These are phyloP conservation scores for Chytriomyces confervae DNA, from an alignment of 192 early-diverging fungal species.

Conservation along the genomic window DNA sequence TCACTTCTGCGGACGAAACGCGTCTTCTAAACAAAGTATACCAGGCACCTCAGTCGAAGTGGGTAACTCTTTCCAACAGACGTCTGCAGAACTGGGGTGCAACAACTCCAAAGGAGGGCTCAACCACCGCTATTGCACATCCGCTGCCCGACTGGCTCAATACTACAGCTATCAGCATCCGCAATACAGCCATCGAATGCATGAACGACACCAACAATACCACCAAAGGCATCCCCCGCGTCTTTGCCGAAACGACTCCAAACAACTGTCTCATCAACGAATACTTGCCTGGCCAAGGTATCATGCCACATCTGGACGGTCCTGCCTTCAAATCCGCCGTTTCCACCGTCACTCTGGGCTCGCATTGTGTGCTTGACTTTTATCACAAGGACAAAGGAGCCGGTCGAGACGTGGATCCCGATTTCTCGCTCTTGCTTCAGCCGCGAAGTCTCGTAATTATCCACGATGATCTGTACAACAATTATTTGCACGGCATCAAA, in stretches of 20 bases:
- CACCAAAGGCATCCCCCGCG: neutral
- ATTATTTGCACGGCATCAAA: slow-evolving; percentile 45
- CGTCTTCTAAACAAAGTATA: slow-evolving; percentile 23
- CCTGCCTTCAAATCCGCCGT: slow-evolving; percentile 47
- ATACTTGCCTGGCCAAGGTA: slow-evolving; percentile 48
- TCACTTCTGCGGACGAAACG: slow-evolving; percentile 27
- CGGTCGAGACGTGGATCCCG: slow-evolving; percentile 6
- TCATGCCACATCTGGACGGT: slow-evolving; percentile 55
- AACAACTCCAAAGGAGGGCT: neutral
- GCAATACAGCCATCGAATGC: neutral
- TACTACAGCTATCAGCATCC: slow-evolving; percentile 12
- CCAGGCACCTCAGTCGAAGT: slow-evolving; percentile 33
- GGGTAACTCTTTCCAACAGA: slow-evolving; percentile 30
- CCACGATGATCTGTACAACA: slow-evolving; percentile 41
- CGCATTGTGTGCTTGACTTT: slow-evolving; percentile 37
- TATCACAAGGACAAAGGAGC: slow-evolving; percentile 8
- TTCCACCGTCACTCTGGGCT: slow-evolving; percentile 49
- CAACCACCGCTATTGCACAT: slow-evolving; percentile 6
- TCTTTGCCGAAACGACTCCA: neutral
- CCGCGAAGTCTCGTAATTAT: slow-evolving; percentile 47
- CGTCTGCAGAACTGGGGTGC: slow-evolving; percentile 46
- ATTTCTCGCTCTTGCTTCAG: slow-evolving; percentile 36
- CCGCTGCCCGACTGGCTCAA: slow-evolving; percentile 41
- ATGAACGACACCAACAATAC: neutral
- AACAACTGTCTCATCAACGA: slow-evolving; percentile 55